A percentile compares a stretch with the other conserved stretches of the same genome.
Evolutionary conservation across 225 moss, liverwort and hornwort species (phyloP).

Genomic region (Anthoceros angustus): DNA sequence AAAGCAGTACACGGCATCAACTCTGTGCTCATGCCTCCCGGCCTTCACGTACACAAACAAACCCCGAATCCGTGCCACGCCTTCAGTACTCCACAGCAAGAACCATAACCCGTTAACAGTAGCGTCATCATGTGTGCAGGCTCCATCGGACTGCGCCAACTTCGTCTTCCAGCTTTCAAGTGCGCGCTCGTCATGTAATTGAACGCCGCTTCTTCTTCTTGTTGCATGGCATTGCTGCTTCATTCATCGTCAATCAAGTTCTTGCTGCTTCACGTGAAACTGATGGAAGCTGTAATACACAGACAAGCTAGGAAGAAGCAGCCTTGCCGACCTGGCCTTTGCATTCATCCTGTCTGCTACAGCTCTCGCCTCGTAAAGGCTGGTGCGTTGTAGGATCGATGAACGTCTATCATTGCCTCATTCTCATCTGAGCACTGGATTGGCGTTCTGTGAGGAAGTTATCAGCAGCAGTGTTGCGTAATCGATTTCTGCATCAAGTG

Average conservation of each 20-base stretch:
- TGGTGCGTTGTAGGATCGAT: no score
- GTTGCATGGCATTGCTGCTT: no score
- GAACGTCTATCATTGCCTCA: background rate
- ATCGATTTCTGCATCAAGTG: background rate
- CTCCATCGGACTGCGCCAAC: background rate
- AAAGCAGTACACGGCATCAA: background rate
- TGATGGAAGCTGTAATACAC: no score
- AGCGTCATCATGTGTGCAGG: background rate
- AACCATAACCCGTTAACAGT: background rate
- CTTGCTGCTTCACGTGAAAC: no score
- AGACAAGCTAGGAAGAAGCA: no score
- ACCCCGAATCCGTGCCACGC: background rate
- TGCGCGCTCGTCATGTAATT: no score
- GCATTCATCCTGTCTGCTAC: no score
- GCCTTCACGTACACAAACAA: background rate
- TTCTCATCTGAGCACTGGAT: background rate
- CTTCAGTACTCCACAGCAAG: background rate
- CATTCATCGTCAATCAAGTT: no score
- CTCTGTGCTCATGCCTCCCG: background rate
- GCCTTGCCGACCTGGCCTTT: no score
- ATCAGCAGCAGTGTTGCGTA: background rate
- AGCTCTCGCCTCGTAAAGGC: no score
- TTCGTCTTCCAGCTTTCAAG: no score
- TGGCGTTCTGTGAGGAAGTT: background rate
- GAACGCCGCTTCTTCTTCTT: no score